Evolutionary conservation across 768 basidiomycete species (phyloP).

Genomic region (Auriculariales sp.): DNA sequence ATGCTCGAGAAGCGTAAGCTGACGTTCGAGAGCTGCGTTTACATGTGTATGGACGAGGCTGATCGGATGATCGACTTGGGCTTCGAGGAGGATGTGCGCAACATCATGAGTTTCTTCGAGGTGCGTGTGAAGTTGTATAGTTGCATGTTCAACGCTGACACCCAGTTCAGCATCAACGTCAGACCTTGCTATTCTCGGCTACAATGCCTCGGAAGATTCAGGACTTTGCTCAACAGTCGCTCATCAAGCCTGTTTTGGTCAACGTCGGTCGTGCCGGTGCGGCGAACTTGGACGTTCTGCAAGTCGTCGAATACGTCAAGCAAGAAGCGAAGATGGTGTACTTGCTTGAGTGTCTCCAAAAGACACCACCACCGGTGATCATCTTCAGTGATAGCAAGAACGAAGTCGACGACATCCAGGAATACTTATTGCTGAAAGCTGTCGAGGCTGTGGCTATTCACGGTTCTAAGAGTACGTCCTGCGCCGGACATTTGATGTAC

Average conservation of each 20-base stretch:
- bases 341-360: constrained; percentile 90
- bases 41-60: constrained; percentile 96
- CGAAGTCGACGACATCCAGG: constrained; percentile 99
- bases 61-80: constrained; percentile 99
- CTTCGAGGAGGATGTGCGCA: constrained; percentile 96
- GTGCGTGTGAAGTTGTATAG: constrained; percentile 25
- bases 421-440: constrained; percentile 90
- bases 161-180: constrained; percentile 68
- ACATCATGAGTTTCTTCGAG: constrained; percentile 99
- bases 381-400: constrained; percentile 99
- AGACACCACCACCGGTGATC: constrained; percentile 95
- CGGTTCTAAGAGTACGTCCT: constrained; percentile 76
- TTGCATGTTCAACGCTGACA: not conserved
- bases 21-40: constrained; percentile 88
- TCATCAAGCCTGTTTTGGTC: constrained; percentile 88
- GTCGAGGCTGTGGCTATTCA: constrained; percentile 98
- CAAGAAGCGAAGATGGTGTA: constrained; percentile 99
- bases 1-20: constrained; percentile 95
- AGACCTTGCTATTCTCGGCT: constrained; percentile 93
- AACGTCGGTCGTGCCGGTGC: constrained; percentile 98
- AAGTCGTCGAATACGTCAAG: constrained; percentile 97
- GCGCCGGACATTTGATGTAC: not conserved
- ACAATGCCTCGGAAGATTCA: constrained; percentile 99
- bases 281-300: constrained; percentile 90
- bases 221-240: constrained; percentile 92